A percentile compares a stretch with the other conserved stretches of the same genome.
phyloP scores from a whole-genome alignment of 345 rosid genomes.

The Orychophragmus violaceus region DNA sequence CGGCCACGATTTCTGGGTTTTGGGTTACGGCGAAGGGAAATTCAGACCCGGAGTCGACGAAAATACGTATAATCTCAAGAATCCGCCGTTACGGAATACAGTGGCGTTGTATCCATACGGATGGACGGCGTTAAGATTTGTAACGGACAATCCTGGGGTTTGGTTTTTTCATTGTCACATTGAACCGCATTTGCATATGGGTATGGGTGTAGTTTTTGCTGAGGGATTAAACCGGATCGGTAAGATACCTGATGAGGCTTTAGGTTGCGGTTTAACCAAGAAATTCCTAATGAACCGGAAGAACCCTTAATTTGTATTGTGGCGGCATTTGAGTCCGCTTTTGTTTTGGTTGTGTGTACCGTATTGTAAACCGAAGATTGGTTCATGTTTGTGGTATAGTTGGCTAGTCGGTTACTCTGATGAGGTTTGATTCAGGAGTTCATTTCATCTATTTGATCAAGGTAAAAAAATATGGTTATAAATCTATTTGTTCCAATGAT shows the following conservation, averaged over 20 bases:
- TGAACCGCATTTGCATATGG: slow-evolving; percentile 90
- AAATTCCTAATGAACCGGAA: slow-evolving; percentile 26
- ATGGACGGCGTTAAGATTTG: slow-evolving; percentile 85
- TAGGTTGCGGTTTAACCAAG: slow-evolving; percentile 53
- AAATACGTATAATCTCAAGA: slow-evolving; percentile 44
- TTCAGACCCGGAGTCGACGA: slow-evolving; percentile 29
- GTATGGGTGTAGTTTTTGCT: slow-evolving; percentile 86
- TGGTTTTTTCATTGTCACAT: slow-evolving; percentile 95
- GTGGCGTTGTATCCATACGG: slow-evolving; percentile 66
- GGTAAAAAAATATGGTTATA: no score
- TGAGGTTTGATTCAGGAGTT: not conserved
- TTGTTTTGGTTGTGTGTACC: not conserved
- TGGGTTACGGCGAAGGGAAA: slow-evolving; percentile 75
- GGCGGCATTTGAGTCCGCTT: not conserved
- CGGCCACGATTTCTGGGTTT: slow-evolving; percentile 83
- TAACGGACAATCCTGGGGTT: slow-evolving; percentile 78
- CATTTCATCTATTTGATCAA: not conserved
- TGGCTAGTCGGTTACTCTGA: not conserved
- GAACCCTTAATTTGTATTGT: not conserved
- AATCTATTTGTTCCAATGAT: no score
- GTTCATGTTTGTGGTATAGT: not conserved
- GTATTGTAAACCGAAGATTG: slow-evolving; percentile 7
- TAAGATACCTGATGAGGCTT: slow-evolving; percentile 40
- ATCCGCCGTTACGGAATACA: slow-evolving; percentile 69
- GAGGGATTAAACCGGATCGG: slow-evolving; percentile 45